Conservation (phyloP, 2,329 filamentous ascomycete genomes). For the Diaporthe helianthi region DNA sequence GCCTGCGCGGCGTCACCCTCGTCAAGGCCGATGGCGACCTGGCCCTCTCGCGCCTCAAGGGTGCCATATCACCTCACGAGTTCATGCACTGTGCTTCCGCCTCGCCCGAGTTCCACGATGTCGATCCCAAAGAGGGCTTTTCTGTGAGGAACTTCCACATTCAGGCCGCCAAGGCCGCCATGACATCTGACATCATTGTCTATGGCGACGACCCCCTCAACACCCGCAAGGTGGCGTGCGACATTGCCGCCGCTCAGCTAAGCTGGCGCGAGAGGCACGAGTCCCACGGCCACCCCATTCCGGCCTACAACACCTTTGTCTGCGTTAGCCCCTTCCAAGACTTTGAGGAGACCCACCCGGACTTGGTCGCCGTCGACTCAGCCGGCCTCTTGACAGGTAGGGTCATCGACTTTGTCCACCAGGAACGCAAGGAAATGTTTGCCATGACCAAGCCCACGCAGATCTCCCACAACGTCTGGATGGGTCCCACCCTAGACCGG, state of each 20-base stretch:
- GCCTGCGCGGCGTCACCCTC: slow-evolving; percentile 80
- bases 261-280: slow-evolving; percentile 74
- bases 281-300: slow-evolving; percentile 58
- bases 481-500: slow-evolving; percentile 84
- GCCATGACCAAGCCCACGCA: slow-evolving; percentile 89
- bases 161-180: slow-evolving; percentile 85
- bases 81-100: slow-evolving; percentile 63
- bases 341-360: slow-evolving; percentile 73
- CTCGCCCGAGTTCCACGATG: slow-evolving; percentile 74
- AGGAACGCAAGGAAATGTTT: slow-evolving; percentile 92
- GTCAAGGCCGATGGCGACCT: slow-evolving; percentile 91
- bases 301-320: slow-evolving; percentile 86
- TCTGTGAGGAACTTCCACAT: slow-evolving; percentile 98
- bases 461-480: slow-evolving; percentile 87
- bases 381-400: slow-evolving; percentile 75
- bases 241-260: slow-evolving; percentile 77
- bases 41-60: slow-evolving; percentile 77
- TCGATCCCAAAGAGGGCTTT: slow-evolving; percentile 89
- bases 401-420: slow-evolving; percentile 86
- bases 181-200: slow-evolving; percentile 89
- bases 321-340: slow-evolving; percentile 68
- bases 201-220: slow-evolving; percentile 77
- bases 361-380: slow-evolving; percentile 79
- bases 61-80: slow-evolving; percentile 83
- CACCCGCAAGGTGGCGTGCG: slow-evolving; percentile 69